A percentile compares a stretch with the other conserved stretches of the same genome.
Evolutionary conservation across 2,329 filamentous ascomycete genomes (phyloP).

Genomic region (Zalaria sp.): DNA sequence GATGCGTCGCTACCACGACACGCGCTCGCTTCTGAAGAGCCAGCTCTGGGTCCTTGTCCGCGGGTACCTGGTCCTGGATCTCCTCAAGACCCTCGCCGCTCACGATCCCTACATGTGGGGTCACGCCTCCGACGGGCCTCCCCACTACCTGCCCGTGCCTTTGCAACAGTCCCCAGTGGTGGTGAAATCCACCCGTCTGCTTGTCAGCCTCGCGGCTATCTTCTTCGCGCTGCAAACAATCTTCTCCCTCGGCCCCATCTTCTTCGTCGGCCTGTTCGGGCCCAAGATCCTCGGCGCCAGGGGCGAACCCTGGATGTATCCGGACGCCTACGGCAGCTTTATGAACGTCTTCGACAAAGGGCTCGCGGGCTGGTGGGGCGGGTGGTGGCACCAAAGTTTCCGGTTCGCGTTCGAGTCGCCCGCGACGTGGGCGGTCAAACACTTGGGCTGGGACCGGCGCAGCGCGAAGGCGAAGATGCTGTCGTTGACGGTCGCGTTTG

Average conservation of each 20-base stretch:
- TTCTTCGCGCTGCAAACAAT: conserved; percentile 46
- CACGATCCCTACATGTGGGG: conserved; percentile 67
- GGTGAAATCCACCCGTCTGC: conserved; percentile 41
- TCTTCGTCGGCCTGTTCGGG: conserved; percentile 44
- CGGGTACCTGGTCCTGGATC: conserved; percentile 55
- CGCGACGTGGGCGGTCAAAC: conserved; percentile 29
- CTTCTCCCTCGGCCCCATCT: conserved; percentile 46
- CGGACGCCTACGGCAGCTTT: conserved; percentile 41
- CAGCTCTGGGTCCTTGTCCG: conserved; percentile 29
- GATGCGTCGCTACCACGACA: conserved; percentile 21
- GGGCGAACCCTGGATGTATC: conserved; percentile 47
- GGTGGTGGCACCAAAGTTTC: conserved; percentile 87
- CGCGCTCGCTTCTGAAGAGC: conserved; percentile 18
- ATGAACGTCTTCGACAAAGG: conserved; percentile 50
- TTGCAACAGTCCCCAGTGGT: conserved; percentile 22
- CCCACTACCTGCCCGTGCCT: conserved; percentile 29
- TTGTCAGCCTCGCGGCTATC: conserved; percentile 42
- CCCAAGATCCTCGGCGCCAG: conserved; percentile 45
- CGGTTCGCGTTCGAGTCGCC: conserved; percentile 56
- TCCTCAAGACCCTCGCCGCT: conserved; percentile 53
- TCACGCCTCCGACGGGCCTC: conserved; percentile 33
- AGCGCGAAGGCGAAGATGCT: conserved; percentile 23
- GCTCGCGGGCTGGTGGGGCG: conserved; percentile 68
- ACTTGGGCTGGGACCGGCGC: conserved; percentile 15
- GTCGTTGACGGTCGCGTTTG: conserved; percentile 43